Evolutionary conservation across 176 grass and related monocot genomes (phyloP).

Genomic region (Otatea glauca): DNA sequence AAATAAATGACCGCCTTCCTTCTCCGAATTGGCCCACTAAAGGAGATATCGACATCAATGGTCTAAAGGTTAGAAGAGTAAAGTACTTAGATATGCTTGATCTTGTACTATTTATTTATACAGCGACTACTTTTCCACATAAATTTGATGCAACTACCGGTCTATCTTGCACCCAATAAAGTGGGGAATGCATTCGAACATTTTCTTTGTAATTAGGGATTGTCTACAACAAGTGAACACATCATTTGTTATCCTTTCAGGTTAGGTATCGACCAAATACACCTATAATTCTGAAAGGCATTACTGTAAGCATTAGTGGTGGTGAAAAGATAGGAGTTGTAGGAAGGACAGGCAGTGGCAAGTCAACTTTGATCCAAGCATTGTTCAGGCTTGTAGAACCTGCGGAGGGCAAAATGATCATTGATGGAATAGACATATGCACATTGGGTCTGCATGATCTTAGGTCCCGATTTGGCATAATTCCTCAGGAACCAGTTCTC

Average conservation of each 20-base stretch:
- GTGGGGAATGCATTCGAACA: not conserved
- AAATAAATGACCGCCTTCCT: conserved; percentile 59
- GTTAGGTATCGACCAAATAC: conserved; percentile 83
- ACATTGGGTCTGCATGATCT: conserved; percentile 87
- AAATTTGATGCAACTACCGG: not conserved
- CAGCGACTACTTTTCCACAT: not conserved
- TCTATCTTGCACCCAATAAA: not conserved
- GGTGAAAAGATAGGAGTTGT: conserved; percentile 95
- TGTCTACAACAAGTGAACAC: not conserved
- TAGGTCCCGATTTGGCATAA: conserved; percentile 85
- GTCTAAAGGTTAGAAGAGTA: conserved; percentile 64
- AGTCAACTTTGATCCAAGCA: conserved; percentile 88
- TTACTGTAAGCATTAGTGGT: conserved; percentile 66
- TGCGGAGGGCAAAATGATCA: conserved; percentile 72
- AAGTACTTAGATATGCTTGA: conserved; percentile 6
- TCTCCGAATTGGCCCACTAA: conserved; percentile 65
- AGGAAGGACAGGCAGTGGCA: conserved; percentile 92
- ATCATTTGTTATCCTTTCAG: conserved; percentile 49
- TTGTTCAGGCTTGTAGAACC: conserved; percentile 93
- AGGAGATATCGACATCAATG: conserved; percentile 71
- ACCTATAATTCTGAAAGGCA: conserved; percentile 85
- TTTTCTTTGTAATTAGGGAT: not conserved
- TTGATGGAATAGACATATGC: conserved; percentile 84
- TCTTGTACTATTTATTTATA: not conserved
- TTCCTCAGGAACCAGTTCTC: conserved; percentile 94